Base-by-base conservation (phyloP, 371 early-diverging fungal genomes). In the Mucor saturninus region DNA sequence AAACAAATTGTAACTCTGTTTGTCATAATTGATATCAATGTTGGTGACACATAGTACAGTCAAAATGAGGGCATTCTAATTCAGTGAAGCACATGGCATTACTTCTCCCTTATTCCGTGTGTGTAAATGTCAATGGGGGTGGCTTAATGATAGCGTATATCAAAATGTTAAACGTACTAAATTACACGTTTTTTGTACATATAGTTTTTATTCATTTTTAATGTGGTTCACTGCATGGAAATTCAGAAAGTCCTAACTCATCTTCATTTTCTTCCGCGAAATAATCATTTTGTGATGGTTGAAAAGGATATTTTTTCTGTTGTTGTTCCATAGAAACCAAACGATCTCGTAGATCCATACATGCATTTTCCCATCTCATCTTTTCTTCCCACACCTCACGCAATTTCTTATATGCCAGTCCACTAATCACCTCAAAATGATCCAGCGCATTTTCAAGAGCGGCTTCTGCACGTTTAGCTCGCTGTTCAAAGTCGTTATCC, bases 341-440 rank as follows among this genome's bases (percentile, higher is more conserved):
- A 7, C 73, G 58, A 21, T 74, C 73, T 43, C 72, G 67, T 32
- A 81, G 55, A 28, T 75, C 79, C 56, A 75, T 61, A 43, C 76
- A 81, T 8, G 74, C 75, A 55, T 66, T 74, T 57, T 81, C 81
- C 79, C 81, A 79, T 21, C 75, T 68, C 57, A 65, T 67, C 40
- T 77, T 78, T 54, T 81, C 81, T 62, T 81, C 81, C 79, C 79
- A 81, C 48, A 86, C 63, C 52, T 85, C 86, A 37, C 85, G 74
- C 7, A 86, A 65, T 58, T 83, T 86, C 54, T 81, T 79, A 65
- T 83, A 85, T 1, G 86, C 86, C 40, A 83, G 61, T 4, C 81
- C 85, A 43, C 75, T 77, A 21, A 86, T 71, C 51, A 81, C 77
- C 56, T 86, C 86, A 67, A 81, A 83, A 61, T 86, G 80, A 57